Evolutionary conservation across 2,329 filamentous ascomycete genomes (phyloP).

Genomic region (Xylariaceae sp.): DNA sequence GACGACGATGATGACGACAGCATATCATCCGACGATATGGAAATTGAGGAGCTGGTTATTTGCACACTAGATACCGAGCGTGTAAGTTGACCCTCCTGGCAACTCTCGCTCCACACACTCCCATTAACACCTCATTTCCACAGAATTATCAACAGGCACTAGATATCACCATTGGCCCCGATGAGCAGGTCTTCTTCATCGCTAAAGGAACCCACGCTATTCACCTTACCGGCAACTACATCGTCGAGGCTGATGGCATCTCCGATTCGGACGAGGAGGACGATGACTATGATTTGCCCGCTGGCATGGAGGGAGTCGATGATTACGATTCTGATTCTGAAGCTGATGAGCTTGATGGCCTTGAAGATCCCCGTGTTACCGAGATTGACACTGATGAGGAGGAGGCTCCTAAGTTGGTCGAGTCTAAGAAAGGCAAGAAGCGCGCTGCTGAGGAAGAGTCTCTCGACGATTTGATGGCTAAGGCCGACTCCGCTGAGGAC

Average conservation of each 20-base stretch:
- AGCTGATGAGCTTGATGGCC: conserved; percentile 70
- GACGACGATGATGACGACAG: conserved; percentile 49
- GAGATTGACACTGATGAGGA: conserved; percentile 79
- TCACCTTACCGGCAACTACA: conserved; percentile 93
- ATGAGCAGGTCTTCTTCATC: conserved; percentile 88
- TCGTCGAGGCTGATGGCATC: conserved; percentile 64
- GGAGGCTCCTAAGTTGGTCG: conserved; percentile 58
- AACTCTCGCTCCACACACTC: conserved; percentile 16
- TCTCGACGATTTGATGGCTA: conserved; percentile 81
- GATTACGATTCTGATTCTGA: conserved; percentile 63
- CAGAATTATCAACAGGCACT: conserved; percentile 94
- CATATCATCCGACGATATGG: conserved; percentile 51
- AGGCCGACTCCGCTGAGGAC: conserved; percentile 56
- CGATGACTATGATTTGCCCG: conserved; percentile 74
- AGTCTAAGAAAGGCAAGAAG: conserved; percentile 75
- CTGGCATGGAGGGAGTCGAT: conserved; percentile 69
- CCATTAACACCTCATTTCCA: conserved; percentile 19
- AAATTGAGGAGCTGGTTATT: conserved; percentile 84
- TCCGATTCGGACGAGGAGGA: conserved; percentile 57
- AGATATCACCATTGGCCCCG: conserved; percentile 84
- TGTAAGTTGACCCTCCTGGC: conserved; percentile 50
- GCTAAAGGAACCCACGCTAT: conserved; percentile 85
- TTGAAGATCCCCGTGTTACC: conserved; percentile 74
- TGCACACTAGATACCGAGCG: conserved; percentile 93
- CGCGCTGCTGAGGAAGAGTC: conserved; percentile 70